Base-by-base conservation (phyloP, 2,329 filamentous ascomycete species). In the Verruconis gallopava region DNA sequence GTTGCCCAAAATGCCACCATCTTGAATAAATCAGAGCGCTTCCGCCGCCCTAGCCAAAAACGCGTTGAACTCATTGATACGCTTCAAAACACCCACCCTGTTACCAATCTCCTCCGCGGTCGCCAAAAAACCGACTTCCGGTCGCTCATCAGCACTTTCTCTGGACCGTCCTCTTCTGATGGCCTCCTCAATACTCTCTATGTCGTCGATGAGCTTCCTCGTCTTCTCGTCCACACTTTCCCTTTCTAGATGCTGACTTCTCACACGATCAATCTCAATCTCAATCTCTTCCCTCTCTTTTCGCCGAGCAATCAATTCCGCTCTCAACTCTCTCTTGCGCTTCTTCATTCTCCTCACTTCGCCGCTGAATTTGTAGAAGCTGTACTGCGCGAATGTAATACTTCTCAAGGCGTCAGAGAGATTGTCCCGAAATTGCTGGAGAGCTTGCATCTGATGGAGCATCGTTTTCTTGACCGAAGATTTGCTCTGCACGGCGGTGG, bases 351-450 rank as follows among this genome's bases (percentile, higher is more conserved):
- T 58, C 44, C 63, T 66, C 36, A 68, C 49, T 43, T 67, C 64
- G 38, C 62, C 57, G 19, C 63, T 61, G 18, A 71, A 59, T 2
- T 61, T 55, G 44, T 63, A 66, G 36, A 70, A 64, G 41, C 67
- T 65, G 45, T 73, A 67, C 3, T 72, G 61, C 17, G 69, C 63
- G 47, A 69, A 67, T 45, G 68, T 71, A 20, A 73, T 54, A 34
- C 68, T 64, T 36, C 72, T 62, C 2, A 74, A 53, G 17, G 66
- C 63, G 20, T 66, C 64, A 14, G 66, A 63, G 14, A 74, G 54
- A 38, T 68, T 65, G 5, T 61, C 55, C 12, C 63, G 62, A 50
- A 68, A 73, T 4, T 61, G 59, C 28, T 69, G 57, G 1, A 71
- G 60, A 4, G 66, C 62, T 41, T 66, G 67, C 46, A 62, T 57